A percentile compares a stretch with the other conserved stretches of the same genome.
phyloP scores from a whole-genome alignment of 331 rosid species.

The Telfairia occidentalis region DNA sequence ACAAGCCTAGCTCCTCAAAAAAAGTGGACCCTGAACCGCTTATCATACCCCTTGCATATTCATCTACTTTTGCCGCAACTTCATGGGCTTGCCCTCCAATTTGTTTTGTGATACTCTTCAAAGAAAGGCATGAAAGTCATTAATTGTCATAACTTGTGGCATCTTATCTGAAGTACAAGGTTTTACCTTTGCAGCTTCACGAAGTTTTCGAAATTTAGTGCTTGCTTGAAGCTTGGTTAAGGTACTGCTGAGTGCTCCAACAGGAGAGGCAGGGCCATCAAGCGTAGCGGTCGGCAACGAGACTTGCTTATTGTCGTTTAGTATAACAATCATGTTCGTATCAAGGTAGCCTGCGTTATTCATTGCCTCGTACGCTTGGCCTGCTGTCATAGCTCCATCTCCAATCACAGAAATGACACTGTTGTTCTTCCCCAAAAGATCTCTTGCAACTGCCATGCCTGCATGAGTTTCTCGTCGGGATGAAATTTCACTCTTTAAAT shows the following conservation, averaged over 20 bases:
- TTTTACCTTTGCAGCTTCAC: conserved; percentile 77
- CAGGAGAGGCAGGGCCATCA: conserved; percentile 83
- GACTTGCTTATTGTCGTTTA: conserved; percentile 80
- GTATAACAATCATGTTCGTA: conserved; percentile 54
- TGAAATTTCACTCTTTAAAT: neutral
- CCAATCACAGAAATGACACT: conserved; percentile 71
- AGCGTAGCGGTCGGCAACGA: conserved; percentile 85
- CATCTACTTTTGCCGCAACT: conserved; percentile 72
- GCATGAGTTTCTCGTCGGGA: neutral
- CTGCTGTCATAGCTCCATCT: conserved; percentile 90
- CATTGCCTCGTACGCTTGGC: conserved; percentile 96
- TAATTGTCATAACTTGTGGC: neutral
- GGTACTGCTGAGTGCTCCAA: conserved; percentile 64
- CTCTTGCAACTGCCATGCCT: conserved; percentile 96
- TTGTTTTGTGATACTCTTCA: conserved; percentile 45
- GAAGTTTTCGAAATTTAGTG: conserved; percentile 48
- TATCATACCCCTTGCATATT: conserved; percentile 58
- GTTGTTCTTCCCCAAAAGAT: conserved; percentile 59
- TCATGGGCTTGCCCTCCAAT: conserved; percentile 50
- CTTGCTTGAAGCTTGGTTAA: conserved; percentile 75
- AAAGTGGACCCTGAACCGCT: conserved; percentile 51
- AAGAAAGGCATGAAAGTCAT: neutral
- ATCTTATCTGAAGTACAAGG: no score
- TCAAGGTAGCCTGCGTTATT: conserved; percentile 80
- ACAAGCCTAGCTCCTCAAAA: conserved; percentile 73